A percentile compares a stretch with the other conserved stretches of the same genome.
phyloP scores from a whole-genome alignment of 768 basidiomycete genomes.

The Trametes elegans region DNA sequence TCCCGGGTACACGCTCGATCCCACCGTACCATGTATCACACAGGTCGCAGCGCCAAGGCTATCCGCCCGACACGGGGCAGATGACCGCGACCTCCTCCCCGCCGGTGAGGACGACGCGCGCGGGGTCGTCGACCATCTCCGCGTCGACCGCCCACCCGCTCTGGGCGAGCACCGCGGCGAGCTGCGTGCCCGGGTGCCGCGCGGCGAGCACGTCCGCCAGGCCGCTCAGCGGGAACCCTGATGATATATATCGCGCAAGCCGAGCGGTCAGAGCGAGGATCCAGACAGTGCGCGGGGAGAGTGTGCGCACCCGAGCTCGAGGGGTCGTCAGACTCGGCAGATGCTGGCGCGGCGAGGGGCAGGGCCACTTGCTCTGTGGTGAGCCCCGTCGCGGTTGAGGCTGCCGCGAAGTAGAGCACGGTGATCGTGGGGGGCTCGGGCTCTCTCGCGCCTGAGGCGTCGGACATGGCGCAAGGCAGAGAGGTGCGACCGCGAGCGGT shows the following conservation, averaged over 20 bases:
- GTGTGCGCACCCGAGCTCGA: no score
- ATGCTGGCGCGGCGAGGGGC: no score
- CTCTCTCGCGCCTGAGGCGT: neutral
- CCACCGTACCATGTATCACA: neutral
- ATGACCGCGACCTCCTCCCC: slow-evolving; percentile 82
- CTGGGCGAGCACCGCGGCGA: slow-evolving; percentile 53
- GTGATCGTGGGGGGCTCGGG: slow-evolving; percentile 29
- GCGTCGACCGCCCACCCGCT: slow-evolving; percentile 80
- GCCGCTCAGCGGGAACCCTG: slow-evolving; percentile 48
- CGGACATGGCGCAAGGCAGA: neutral
- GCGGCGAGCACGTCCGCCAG: slow-evolving; percentile 51
- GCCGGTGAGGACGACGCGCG: slow-evolving; percentile 48
- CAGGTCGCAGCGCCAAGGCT: slow-evolving; percentile 32
- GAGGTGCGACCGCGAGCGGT: no score
- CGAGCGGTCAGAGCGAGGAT: no score
- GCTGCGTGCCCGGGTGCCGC: slow-evolving; percentile 48
- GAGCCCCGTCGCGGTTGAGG: slow-evolving; percentile 67
- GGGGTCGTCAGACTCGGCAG: no score
- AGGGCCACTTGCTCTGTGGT: slow-evolving; percentile 53
- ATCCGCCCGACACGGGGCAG: slow-evolving; percentile 82
- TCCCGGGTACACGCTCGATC: neutral
- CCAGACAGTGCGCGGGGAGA: neutral
- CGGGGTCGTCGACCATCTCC: slow-evolving; percentile 70
- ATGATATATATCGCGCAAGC: slow-evolving; percentile 11
- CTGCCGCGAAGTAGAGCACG: slow-evolving; percentile 56